Base-by-base conservation (phyloP, 2,329 filamentous ascomycete genomes). In the Penicillium sp. region DNA sequence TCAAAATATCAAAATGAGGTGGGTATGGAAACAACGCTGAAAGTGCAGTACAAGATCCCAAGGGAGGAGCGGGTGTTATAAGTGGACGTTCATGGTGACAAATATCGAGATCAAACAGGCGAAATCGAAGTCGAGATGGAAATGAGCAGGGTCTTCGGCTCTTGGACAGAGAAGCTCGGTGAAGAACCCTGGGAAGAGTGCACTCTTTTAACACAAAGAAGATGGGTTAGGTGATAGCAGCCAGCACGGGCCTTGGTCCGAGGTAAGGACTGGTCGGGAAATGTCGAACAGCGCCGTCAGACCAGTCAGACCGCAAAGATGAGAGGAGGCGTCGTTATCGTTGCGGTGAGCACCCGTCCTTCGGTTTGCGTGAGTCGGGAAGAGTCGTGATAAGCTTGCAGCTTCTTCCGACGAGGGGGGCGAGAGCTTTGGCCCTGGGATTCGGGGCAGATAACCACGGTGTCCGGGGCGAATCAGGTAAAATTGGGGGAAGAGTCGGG, bases 41-140 rank as follows among this genome's bases (percentile, higher is more conserved):
- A 56, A 54, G 15, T 20, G 30, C 34, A 43, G 46, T 33, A 14
- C 23, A 28, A 28, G 18, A 33, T 37, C 33, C 33, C 48, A 40
- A 28, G 39, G 43, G 37, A 33, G 36, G 44, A 31, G 33, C 15
- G 17, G 17, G 36, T 21, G 50, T 54, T 63, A 64, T 57, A 62
- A 52, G 43, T 58, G 40, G 56, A 62, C 49, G 50, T 57, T 53
- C 61, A 64, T 64, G 16, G 45, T 57, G 54, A 53, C 34, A 41
- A 48, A n/a, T n/a, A 42, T 43, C 41, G 42, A 54, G 39, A 37
- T 53, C 39, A 53, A 48, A 39, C 14, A 26, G 33, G 40, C 36
- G 37, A 52, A 44, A 50, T 47, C 41, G 43, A 51, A 33, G 30
- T 43, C 16, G 29, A 39, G 30, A 44, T 41, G 20, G 39, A 40